Evolutionary conservation across 371 early-diverging fungal species (phyloP).

Genomic region (Mucor indicus): DNA sequence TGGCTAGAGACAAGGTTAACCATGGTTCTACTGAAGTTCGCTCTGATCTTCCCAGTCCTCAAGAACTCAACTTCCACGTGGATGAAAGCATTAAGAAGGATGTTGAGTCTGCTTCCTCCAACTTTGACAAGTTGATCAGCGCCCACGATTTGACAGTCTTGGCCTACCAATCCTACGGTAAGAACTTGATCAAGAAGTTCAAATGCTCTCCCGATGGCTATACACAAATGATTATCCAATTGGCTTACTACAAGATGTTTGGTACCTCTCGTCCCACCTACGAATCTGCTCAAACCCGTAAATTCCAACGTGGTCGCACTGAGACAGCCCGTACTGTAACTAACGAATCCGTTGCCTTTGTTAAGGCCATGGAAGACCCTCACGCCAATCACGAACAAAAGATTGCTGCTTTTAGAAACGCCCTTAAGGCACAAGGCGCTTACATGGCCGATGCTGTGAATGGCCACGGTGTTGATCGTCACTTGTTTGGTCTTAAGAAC

Average conservation of each 20-base stretch:
- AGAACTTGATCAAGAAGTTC: constrained; percentile 88
- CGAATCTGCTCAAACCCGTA: constrained; percentile 89
- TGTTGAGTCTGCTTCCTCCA: constrained; percentile 58
- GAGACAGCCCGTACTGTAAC: constrained; percentile 91
- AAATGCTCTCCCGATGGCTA: constrained; percentile 90
- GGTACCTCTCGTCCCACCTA: constrained; percentile 81
- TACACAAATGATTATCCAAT: constrained; percentile 93
- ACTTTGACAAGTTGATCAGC: constrained; percentile 69
- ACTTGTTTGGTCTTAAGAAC: constrained; percentile 71
- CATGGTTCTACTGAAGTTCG: constrained; percentile 55
- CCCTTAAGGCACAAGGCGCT: constrained; percentile 73
- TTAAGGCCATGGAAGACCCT: constrained; percentile 84
- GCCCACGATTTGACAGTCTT: constrained; percentile 81
- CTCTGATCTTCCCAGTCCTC: constrained; percentile 59
- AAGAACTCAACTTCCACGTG: constrained; percentile 67
- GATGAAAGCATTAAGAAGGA: constrained; percentile 48
- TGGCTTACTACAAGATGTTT: constrained; percentile 92
- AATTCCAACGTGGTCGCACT: constrained; percentile 91
- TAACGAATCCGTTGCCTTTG: constrained; percentile 80
- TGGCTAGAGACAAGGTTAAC: constrained; percentile 52
- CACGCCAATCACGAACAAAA: constrained; percentile 52
- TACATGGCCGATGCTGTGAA: constrained; percentile 85
- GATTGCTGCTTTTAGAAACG: constrained; percentile 66
- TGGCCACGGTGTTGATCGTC: constrained; percentile 90
- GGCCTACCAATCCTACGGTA: constrained; percentile 84